Conservation (phyloP, 192 early-diverging fungal genomes). For the Rhizoclosmatium globosum region DNA sequence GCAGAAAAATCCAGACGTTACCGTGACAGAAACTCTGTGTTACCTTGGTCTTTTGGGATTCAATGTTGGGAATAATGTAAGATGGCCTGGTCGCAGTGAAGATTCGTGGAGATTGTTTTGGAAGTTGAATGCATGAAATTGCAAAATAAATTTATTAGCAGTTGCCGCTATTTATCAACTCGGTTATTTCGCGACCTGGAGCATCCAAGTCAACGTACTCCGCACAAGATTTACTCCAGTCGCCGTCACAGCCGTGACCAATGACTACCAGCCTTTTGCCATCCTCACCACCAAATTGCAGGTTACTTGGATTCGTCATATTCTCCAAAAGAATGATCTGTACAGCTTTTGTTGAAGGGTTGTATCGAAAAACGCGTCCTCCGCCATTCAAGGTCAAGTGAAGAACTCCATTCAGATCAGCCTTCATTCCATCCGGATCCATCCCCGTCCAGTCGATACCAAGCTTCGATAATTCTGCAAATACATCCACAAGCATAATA, state of each 20-base stretch:
- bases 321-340: background rate
- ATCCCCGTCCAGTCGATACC: constrained; percentile 4
- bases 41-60: too few relatives aligned
- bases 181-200: background rate
- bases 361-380: background rate
- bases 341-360: background rate
- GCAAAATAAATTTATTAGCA: background rate
- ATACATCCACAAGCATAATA: background rate
- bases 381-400: constrained; percentile 10
- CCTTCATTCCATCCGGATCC: constrained; percentile 21
- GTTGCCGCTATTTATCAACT: background rate
- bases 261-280: constrained; percentile 1
- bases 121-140: background rate
- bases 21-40: too few relatives aligned
- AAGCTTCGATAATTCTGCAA: background rate
- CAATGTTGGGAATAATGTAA: too few relatives aligned
- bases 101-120: too few relatives aligned
- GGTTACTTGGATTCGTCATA: background rate
- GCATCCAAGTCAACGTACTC: constrained; percentile 12
- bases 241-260: background rate
- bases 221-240: background rate
- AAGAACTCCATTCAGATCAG: background rate
- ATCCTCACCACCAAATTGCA: constrained; percentile 10
- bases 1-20: too few relatives aligned
- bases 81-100: too few relatives aligned